Conservation (phyloP, 1,284 basidiomycete genomes). For the Marasmius tenuissimus region DNA sequence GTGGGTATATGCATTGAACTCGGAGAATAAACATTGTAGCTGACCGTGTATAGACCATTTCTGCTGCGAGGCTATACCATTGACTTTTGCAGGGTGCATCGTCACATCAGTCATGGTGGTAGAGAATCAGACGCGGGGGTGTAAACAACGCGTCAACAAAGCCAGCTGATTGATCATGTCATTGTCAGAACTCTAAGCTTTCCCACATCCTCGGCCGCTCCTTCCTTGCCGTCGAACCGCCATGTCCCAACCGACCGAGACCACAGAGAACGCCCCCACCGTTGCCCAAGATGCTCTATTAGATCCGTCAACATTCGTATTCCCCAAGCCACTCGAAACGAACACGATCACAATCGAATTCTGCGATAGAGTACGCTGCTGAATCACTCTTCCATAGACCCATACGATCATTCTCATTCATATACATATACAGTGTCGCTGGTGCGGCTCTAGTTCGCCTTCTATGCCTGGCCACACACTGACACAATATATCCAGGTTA, state of each 20-base stretch:
- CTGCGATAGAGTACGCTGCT: slow-evolving; percentile 74
- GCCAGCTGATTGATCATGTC: not conserved
- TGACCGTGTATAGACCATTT: slow-evolving; percentile 63
- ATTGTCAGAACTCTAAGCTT: no score
- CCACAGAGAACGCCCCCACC: not conserved
- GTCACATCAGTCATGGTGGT: slow-evolving; percentile 2
- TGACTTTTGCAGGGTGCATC: not conserved
- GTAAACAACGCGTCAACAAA: slow-evolving; percentile 6
- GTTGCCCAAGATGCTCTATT: slow-evolving; percentile 20
- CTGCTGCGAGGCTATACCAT: slow-evolving; percentile 1
- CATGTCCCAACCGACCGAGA: no score
- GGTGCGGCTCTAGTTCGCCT: slow-evolving; percentile 40
- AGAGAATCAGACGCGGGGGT: not conserved
- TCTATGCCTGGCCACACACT: not conserved
- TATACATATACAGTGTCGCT: slow-evolving; percentile 57
- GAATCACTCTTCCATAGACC: slow-evolving; percentile 3
- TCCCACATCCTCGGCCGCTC: no score
- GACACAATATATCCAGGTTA: slow-evolving; percentile 50
- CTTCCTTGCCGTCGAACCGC: no score
- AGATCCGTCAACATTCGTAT: slow-evolving; percentile 59
- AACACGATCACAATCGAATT: slow-evolving; percentile 75
- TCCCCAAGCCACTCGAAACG: slow-evolving; percentile 46
- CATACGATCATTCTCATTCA: slow-evolving; percentile 8
- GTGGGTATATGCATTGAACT: not conserved
- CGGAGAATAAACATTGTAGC: slow-evolving; percentile 14